phyloP scores from a whole-genome alignment of 1,284 basidiomycete genomes.

The Moniliophthora roreri region DNA sequence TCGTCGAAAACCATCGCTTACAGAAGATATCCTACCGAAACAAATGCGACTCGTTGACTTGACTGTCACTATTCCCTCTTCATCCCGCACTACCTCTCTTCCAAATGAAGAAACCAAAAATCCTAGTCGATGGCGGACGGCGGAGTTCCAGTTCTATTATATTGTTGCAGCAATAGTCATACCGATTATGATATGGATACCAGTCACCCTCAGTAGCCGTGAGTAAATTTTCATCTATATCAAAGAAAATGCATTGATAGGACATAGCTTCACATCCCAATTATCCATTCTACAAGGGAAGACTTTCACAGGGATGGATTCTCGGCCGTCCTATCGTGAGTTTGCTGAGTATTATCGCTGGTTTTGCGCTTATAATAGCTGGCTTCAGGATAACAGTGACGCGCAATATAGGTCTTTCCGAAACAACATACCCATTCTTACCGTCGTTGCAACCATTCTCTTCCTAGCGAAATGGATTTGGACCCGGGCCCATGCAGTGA shows the following conservation, averaged over 20 bases:
- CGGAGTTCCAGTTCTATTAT: slow-evolving; percentile 84
- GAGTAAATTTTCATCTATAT: slow-evolving; percentile 32
- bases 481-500: slow-evolving; percentile 24
- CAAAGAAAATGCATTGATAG: slow-evolving; percentile 7
- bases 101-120: slow-evolving; percentile 24
- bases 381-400: slow-evolving; percentile 79
- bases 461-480: slow-evolving; percentile 48
- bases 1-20: not conserved
- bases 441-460: slow-evolving; percentile 49
- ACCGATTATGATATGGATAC: slow-evolving; percentile 81
- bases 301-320: slow-evolving; percentile 71
- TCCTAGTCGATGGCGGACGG: slow-evolving; percentile 72
- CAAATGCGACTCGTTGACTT: slow-evolving; percentile 28
- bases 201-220: slow-evolving; percentile 77
- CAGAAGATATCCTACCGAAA: not conserved
- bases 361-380: slow-evolving; percentile 15
- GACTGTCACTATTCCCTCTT: slow-evolving; percentile 49
- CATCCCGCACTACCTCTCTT: slow-evolving; percentile 29
- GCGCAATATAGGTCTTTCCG: slow-evolving; percentile 84
- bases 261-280: slow-evolving; percentile 71
- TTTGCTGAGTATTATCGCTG: slow-evolving; percentile 15
- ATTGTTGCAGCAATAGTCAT: slow-evolving; percentile 63
- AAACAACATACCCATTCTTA: slow-evolving; percentile 65
- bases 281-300: slow-evolving; percentile 58
- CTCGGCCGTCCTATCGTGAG: slow-evolving; percentile 66